Evolutionary conservation across 495 filamentous ascomycete genomes (phyloP).

Genomic region (Schizothecium vesticola): DNA sequence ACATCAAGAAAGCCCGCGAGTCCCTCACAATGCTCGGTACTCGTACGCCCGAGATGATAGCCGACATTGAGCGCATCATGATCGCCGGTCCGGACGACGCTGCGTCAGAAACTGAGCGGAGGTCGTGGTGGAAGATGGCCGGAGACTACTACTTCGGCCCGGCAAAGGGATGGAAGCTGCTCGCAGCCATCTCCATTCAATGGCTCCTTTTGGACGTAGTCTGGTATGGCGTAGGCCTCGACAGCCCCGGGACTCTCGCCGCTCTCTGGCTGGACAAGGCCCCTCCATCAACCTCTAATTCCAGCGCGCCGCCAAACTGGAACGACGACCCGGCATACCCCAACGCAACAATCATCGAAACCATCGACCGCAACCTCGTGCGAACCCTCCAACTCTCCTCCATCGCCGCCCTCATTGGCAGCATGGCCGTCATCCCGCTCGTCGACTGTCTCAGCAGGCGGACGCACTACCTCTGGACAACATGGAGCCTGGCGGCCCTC

Average conservation of each 20-base stretch:
- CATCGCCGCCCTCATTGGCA: constrained; percentile 35
- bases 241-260: constrained; percentile 47
- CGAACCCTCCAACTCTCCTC: constrained; percentile 36
- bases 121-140: constrained; percentile 3
- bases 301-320: constrained; percentile 34
- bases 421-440: constrained; percentile 29
- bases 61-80: background rate
- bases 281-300: constrained; percentile 10
- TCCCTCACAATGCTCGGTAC: constrained; percentile 31
- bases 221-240: constrained; percentile 68
- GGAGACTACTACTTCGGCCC: background rate
- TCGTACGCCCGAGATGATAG: constrained; percentile 21
- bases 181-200: constrained; percentile 6
- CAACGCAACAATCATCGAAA: constrained; percentile 27
- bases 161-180: constrained; percentile 19
- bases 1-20: constrained; percentile 10
- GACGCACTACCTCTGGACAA: background rate
- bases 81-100: background rate
- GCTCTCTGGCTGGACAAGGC: constrained; percentile 20
- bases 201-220: constrained; percentile 57
- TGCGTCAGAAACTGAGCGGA: background rate
- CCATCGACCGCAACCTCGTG: constrained; percentile 27
- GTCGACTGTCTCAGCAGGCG: constrained; percentile 32
- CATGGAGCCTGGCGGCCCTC: constrained; percentile 27
- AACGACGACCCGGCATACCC: constrained; percentile 22